Evolutionary conservation across 768 basidiomycete species (phyloP).

Genomic region (Tephrocybe rancida): DNA sequence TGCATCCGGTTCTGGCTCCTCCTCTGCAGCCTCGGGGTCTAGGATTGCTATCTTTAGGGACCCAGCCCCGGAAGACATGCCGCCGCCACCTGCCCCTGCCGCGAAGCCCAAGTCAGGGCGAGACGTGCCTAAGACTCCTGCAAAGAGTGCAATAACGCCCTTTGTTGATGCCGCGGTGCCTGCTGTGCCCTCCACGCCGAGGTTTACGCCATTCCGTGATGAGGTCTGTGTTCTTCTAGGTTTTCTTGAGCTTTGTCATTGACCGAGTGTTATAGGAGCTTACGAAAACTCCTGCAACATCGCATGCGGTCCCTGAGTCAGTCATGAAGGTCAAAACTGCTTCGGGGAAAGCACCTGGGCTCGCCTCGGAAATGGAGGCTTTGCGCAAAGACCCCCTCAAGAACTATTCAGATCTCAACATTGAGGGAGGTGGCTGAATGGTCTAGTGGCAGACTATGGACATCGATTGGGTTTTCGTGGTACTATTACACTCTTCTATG

Average conservation of each 20-base stretch:
- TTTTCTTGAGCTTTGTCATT: constrained; percentile 10
- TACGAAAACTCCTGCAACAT: constrained; percentile 30
- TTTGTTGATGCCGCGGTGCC: constrained; percentile 37
- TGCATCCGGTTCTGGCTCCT: constrained; percentile 39
- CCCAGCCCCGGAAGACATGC: constrained; percentile 49
- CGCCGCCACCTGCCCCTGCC: constrained; percentile 39
- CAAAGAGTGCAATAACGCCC: constrained; percentile 35
- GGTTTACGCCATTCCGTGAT: constrained; percentile 74
- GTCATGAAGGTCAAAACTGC: constrained; percentile 68
- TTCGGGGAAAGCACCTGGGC: constrained; percentile 40
- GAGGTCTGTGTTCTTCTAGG: constrained; percentile 47
- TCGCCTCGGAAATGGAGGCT: constrained; percentile 73
- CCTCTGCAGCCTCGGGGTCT: constrained; percentile 39
- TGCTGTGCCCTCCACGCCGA: constrained; percentile 48
- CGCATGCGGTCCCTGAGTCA: constrained; percentile 45
- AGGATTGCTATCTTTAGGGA: constrained; percentile 71
- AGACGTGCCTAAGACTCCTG: constrained; percentile 31
- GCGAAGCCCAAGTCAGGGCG: constrained; percentile 24
- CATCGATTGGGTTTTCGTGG: constrained; percentile 1
- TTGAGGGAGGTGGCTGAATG: constrained; percentile 15
- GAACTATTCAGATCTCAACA: constrained; percentile 51
- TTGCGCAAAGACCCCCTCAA: constrained; percentile 79
- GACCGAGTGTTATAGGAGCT: constrained; percentile 22
- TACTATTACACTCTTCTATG: neutral
- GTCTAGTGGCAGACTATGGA: neutral